Conservation (phyloP, 345 rosid genomes). For the Pugionium cornutum region DNA sequence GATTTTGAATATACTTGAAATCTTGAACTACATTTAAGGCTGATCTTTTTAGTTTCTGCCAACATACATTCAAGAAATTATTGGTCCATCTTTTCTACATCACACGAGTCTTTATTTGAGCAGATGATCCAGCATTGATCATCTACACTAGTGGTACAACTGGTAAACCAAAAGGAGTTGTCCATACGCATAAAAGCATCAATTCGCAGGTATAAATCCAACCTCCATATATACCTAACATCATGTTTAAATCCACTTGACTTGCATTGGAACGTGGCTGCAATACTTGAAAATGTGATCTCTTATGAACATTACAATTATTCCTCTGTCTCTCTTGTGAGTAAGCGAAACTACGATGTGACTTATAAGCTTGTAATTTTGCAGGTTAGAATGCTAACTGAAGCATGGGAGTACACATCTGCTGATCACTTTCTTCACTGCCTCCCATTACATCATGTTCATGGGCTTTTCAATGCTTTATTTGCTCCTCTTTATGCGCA, state of each 20-base stretch:
- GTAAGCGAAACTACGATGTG: not conserved
- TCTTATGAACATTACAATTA: constrained; percentile 14
- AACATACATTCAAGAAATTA: constrained; percentile 15
- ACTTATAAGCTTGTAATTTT: constrained; percentile 28
- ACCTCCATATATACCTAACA: constrained; percentile 8
- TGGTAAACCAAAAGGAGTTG: constrained; percentile 98
- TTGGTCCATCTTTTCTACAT: constrained; percentile 23
- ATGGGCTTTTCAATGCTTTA: constrained; percentile 89
- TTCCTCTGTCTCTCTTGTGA: constrained; percentile 27
- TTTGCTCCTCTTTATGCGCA: constrained; percentile 88
- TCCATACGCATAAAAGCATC: constrained; percentile 87
- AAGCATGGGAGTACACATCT: constrained; percentile 91
- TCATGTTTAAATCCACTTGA: constrained; percentile 1
- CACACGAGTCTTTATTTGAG: constrained; percentile 29
- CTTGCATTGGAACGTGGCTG: constrained; percentile 9
- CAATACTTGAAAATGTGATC: not conserved
- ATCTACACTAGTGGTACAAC: constrained; percentile 98
- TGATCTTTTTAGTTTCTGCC: not conserved
- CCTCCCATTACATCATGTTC: constrained; percentile 97
- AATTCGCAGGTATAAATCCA: constrained; percentile 66
- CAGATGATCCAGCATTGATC: constrained; percentile 87
- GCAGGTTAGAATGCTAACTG: constrained; percentile 80
- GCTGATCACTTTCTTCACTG: constrained; percentile 83
- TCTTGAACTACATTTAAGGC: constrained; percentile 19
- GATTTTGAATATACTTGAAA: constrained; percentile 29